Percentiles rank a stretch among this genome's conserved stretches.
Evolutionary conservation across 2,329 filamentous ascomycete species (phyloP).

Genomic region (Ceratocystis smalleyi): DNA sequence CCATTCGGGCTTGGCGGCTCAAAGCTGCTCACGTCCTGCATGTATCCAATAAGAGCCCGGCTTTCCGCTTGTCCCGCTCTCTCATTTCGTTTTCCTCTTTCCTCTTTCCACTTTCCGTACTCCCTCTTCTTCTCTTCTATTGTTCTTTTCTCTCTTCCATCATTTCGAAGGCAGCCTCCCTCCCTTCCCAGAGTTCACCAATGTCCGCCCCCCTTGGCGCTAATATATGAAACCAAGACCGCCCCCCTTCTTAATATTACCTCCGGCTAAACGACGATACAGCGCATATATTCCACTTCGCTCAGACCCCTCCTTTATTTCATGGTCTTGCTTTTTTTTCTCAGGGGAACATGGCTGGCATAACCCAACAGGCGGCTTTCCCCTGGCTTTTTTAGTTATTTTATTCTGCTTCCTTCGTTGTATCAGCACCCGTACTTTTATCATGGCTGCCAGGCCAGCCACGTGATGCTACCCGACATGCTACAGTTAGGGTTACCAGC

Average conservation of each 20-base stretch:
- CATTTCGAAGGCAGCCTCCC: background rate
- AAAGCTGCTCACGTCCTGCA: background rate
- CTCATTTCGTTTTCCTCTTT: background rate
- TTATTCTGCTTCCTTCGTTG: background rate
- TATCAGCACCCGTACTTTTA: background rate
- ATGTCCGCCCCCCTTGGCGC: background rate
- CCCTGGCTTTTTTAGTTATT: background rate
- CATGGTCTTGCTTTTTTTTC: background rate
- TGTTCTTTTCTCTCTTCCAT: background rate
- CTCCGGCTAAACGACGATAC: conserved; percentile 7
- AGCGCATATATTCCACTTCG: background rate
- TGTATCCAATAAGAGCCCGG: background rate
- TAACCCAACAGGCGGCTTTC: background rate
- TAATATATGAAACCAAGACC: conserved; percentile 4
- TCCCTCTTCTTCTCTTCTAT: background rate
- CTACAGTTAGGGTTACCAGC: background rate
- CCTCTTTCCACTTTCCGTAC: background rate
- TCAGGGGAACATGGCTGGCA: background rate
- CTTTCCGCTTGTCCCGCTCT: background rate
- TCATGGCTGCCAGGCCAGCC: background rate
- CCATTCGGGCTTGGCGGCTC: background rate
- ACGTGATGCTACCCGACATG: background rate
- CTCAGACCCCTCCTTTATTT: background rate
- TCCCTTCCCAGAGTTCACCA: background rate
- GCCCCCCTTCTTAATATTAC: conserved; percentile 10